Percentiles rank a stretch among this genome's conserved stretches.
phyloP scores from a whole-genome alignment of 2,329 filamentous ascomycete species.

The Arthrobotrys sphaeroides region DNA sequence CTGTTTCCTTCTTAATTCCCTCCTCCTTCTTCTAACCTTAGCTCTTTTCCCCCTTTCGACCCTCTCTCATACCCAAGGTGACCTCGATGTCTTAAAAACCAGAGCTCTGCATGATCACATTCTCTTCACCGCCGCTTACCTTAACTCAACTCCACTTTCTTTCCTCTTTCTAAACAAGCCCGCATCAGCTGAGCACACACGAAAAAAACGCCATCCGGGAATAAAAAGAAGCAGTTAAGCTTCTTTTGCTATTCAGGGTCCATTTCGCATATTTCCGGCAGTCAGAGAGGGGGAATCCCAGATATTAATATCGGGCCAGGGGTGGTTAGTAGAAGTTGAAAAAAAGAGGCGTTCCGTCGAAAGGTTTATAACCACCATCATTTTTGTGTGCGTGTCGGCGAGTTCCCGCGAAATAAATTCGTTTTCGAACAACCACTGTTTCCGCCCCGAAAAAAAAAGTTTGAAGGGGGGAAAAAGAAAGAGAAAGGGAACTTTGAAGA shows the following conservation, averaged over 20 bases:
- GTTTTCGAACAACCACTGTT: constrained; percentile 7
- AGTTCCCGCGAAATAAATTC: constrained; percentile 30
- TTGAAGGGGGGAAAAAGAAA: neutral
- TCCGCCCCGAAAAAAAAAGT: constrained; percentile 13
- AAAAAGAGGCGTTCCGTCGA: constrained; percentile 42
- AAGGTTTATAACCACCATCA: constrained; percentile 3
- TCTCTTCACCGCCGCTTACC: neutral
- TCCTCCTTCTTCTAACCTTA: constrained; percentile 3
- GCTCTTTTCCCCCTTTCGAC: neutral
- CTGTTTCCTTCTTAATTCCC: neutral
- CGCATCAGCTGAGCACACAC: constrained; percentile 28
- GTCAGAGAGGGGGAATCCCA: neutral
- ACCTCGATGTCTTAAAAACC: constrained; percentile 27
- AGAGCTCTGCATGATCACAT: constrained; percentile 53
- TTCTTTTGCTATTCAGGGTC: constrained; percentile 29
- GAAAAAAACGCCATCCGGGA: constrained; percentile 1
- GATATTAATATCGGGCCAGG: no score
- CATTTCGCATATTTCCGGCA: constrained; percentile 10
- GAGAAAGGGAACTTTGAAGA: neutral
- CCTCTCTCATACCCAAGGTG: neutral
- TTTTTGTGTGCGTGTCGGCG: constrained; percentile 24
- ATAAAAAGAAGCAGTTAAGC: constrained; percentile 17
- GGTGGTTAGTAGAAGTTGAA: neutral
- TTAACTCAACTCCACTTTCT: constrained; percentile 7
- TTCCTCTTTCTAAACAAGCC: neutral